Percentiles rank a stretch among this genome's conserved stretches.
Evolutionary conservation across 2,329 filamentous ascomycete species (phyloP).

Genomic region (Lecanosticta acicola): DNA sequence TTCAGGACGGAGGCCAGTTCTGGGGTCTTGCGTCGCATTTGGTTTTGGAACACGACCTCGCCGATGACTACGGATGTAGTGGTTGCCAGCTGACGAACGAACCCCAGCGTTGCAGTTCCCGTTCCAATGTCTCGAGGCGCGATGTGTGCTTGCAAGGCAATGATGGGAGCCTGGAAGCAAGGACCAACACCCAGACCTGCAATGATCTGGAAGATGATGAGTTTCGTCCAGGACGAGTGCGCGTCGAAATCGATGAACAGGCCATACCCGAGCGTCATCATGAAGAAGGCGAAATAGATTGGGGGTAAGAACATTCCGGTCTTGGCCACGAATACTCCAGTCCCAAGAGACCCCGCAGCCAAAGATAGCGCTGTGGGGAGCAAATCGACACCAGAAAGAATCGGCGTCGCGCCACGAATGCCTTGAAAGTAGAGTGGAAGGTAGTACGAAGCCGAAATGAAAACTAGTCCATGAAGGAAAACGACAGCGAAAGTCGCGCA

Average conservation of each 20-base stretch:
- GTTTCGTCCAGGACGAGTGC: slow-evolving; percentile 33
- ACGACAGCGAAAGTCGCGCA: slow-evolving; percentile 59
- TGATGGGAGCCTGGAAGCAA: slow-evolving; percentile 63
- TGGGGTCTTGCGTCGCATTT: slow-evolving; percentile 55
- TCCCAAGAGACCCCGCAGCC: slow-evolving; percentile 30
- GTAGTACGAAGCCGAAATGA: slow-evolving; percentile 72
- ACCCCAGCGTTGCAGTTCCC: slow-evolving; percentile 61
- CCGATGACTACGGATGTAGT: slow-evolving; percentile 66
- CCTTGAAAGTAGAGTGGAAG: slow-evolving; percentile 81
- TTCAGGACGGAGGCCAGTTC: slow-evolving; percentile 49
- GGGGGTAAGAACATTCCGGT: slow-evolving; percentile 46
- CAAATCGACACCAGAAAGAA: slow-evolving; percentile 63
- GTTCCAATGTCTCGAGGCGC: slow-evolving; percentile 60
- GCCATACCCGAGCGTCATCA: slow-evolving; percentile 37
- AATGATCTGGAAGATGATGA: slow-evolving; percentile 53
- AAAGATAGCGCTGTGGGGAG: slow-evolving; percentile 33
- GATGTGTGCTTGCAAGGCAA: slow-evolving; percentile 61
- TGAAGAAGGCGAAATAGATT: slow-evolving; percentile 43
- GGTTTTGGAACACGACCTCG: slow-evolving; percentile 73
- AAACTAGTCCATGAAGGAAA: slow-evolving; percentile 70
- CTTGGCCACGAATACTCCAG: slow-evolving; percentile 41
- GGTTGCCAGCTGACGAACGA: slow-evolving; percentile 63
- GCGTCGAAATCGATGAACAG: slow-evolving; percentile 36
- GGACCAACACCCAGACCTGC: slow-evolving; percentile 60
- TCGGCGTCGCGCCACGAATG: slow-evolving; percentile 61